These are phyloP conservation scores for Aspergillus persii DNA, from an alignment of 2,329 filamentous ascomycete genomes.

Conservation along the genomic window DNA sequence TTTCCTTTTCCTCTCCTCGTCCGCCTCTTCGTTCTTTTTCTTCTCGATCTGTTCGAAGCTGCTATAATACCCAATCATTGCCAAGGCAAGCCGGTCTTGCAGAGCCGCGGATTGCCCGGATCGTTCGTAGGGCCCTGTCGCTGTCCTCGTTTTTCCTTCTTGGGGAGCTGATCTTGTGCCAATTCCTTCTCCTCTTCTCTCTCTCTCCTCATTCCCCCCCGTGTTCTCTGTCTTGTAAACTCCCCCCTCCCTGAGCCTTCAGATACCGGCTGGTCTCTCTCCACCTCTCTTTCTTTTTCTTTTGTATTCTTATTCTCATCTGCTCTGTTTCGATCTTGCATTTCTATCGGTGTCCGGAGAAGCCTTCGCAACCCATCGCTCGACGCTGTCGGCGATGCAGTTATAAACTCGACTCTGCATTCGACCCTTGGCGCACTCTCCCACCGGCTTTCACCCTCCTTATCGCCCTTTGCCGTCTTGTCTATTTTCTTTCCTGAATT, in stretches of 20 bases:
- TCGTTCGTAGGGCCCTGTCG: not conserved
- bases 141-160: not conserved
- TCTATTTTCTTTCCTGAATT: not conserved
- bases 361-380: not conserved
- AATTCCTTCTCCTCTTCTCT: not conserved
- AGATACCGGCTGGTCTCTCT: not conserved
- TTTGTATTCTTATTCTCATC: not conserved
- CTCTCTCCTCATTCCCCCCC: not conserved
- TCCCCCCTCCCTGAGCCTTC: not conserved
- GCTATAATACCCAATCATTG: not conserved
- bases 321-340: not conserved
- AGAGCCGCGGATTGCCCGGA: constrained; percentile 6
- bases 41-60: not conserved
- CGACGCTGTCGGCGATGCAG: not conserved
- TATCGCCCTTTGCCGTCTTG: not conserved
- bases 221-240: not conserved
- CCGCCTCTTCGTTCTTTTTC: not conserved
- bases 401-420: not conserved
- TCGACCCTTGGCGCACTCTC: not conserved
- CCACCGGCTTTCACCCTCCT: not conserved
- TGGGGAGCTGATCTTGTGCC: not conserved
- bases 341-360: not conserved
- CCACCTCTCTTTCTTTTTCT: not conserved
- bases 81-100: not conserved
- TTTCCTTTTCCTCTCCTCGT: not conserved